Evolutionary conservation across 169 alveolate genomes (phyloP).

Genomic region (Plasmodium fragile): DNA sequence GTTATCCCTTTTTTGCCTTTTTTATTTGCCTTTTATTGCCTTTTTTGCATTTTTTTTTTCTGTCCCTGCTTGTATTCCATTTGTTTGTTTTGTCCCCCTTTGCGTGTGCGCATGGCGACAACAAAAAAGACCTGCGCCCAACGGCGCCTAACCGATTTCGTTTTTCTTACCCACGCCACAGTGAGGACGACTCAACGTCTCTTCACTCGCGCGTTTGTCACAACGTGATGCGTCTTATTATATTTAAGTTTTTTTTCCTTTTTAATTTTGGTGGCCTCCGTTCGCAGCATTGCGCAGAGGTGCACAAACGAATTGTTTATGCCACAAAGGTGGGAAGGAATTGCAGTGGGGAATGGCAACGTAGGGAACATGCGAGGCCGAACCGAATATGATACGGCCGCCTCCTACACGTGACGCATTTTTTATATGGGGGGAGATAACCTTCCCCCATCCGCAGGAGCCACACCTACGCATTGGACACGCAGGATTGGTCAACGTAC

Average conservation of each 20-base stretch:
- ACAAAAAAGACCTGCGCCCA: neutral
- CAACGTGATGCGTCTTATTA: neutral
- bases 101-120: neutral
- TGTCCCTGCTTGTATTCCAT: neutral
- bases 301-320: neutral
- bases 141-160: neutral
- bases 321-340: neutral
- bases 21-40: neutral
- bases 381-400: neutral
- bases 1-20: neutral
- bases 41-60: neutral
- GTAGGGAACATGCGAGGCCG: neutral
- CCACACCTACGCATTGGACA: neutral
- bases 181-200: neutral
- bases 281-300: neutral
- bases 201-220: neutral
- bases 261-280: neutral
- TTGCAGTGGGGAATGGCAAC: neutral
- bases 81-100: conserved; percentile 6
- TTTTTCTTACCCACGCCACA: neutral
- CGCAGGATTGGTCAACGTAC: conserved; percentile 21
- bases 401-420: neutral
- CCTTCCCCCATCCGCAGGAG: neutral
- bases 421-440: neutral
- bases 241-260: neutral